Base-by-base conservation (phyloP, 805 yeast species). In the Cyberlindnera nakhonratchasimensis region DNA sequence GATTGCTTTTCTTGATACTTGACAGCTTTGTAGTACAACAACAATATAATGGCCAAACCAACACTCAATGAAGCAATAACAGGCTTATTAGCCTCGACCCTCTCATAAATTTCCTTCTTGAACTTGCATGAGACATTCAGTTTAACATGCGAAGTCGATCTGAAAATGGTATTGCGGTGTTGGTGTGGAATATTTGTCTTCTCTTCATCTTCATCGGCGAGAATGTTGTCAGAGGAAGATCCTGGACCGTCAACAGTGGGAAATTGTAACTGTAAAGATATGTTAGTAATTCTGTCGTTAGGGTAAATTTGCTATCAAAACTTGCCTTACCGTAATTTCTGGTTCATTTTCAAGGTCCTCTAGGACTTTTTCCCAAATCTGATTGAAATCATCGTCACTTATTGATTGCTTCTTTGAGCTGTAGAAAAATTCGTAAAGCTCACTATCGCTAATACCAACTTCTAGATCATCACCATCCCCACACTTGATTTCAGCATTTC, bases 291-390 rank as follows among this genome's bases (percentile, higher is more conserved):
- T 5, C 19, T 11, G 3, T 28, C 20, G 6, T 28, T 6, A 12
- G 20, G 20, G 21, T 25, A 14, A 37, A 12, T 18, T 22, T 9
- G 25, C 29, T 21, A n/a, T 29, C n/a, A 6, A 22, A 37, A 80
- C 86, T 74, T 80, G 86, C 86, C 93, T 82, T 76, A 84, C 83
- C 65, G 74, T 78, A 59, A 82, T 72, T 61, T 80, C 86, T 32
- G 85, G 82, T 65, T 82, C 84, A 42, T 68, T 71, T 48, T 77
- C 76, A 48, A 87, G 70, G 53, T 79, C 82, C 26, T 67, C 59
- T 3, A 80, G 57, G n/a, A 82, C 82, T 52, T 77, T 74, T 20
- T 58, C 57, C 96, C 96, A 88, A 45, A 85, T 70, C 45, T 78
- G 83, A 51, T 83, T 82, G 59, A 84, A 86, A 48, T 86, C 93